Evolutionary conservation across 371 early-diverging fungal species (phyloP), one percentile per base, ranked within the genome.

Genomic region (Mortierella sp.): DNA sequence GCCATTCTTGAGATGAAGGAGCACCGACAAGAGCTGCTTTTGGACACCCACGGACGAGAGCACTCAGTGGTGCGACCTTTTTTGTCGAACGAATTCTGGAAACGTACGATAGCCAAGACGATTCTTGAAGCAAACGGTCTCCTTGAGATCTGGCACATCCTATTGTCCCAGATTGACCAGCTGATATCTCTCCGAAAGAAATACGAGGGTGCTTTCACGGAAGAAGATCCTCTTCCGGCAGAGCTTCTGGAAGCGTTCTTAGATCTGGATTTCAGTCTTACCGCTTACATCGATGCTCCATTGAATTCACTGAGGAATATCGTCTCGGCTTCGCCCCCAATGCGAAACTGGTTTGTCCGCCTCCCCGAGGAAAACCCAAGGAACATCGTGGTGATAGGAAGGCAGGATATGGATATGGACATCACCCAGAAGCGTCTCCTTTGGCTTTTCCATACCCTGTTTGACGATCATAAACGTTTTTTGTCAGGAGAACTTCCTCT

Each of bases 21-120:
- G 29, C 72, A 72, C 44, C 72, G 72, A 66, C 62, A 66, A 45
- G 72, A 72, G n/a, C 26, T 62, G 11, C 66, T 72, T 51, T 46
- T n/a, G 55, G 72, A 72, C 30, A 58, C 11, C 63, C 23, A 46
- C 15, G 72, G 72, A 62, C 63, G 47, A 18, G 37, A 51, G 46
- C 72, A 72, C 60, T 72, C 72, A 46, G 62, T 72, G 72, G 45
- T 58, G 63, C 29, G 43, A 29, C 66, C 72, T 47, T 18, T 30
- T 52, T 47, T 50, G 43, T 57, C 45, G 45, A 72, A 59, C 46
- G 62, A 50, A 43, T 62, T 72, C 67, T 72, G 72, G 72, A 57
- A 72, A 23, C 72, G 72, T 26, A 66, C 61, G 37, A 51, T 25
- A 30, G 58, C 26, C n/a, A 23, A 23, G n/a, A 61, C 51, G 57